Conservation (phyloP, 2,329 filamentous ascomycete genomes). For the Capronia americana region DNA sequence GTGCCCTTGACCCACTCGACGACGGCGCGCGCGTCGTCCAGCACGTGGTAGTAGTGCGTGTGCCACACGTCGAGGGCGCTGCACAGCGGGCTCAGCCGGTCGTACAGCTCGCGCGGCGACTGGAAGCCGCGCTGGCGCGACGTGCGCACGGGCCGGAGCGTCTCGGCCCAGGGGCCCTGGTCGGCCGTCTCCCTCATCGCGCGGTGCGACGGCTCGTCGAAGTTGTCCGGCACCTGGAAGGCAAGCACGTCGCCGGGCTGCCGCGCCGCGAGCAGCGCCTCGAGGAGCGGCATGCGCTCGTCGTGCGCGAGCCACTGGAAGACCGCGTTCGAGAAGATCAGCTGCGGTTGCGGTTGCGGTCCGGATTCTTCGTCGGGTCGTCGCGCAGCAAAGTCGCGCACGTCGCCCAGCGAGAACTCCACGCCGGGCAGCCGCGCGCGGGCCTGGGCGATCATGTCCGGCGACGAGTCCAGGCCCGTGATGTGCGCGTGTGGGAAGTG, state of each 20-base stretch:
- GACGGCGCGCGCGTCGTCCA: conserved; percentile 57
- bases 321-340: conserved; percentile 65
- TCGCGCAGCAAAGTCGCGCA: conserved; percentile 49
- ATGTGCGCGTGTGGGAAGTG: conserved; percentile 58
- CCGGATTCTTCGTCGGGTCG: conserved; percentile 41
- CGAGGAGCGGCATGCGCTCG: conserved; percentile 55
- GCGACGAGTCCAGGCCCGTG: conserved; percentile 61
- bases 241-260: conserved; percentile 58
- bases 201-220: conserved; percentile 56
- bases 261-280: conserved; percentile 51
- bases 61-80: conserved; percentile 60
- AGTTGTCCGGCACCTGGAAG: conserved; percentile 62
- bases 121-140: conserved; percentile 59
- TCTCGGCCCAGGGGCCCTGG: conserved; percentile 48
- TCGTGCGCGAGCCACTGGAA: conserved; percentile 62
- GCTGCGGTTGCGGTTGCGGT: conserved; percentile 42
- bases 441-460: conserved; percentile 63
- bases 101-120: conserved; percentile 55
- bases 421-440: conserved; percentile 49
- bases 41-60: conserved; percentile 60
- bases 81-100: conserved; percentile 55
- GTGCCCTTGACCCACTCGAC: conserved; percentile 67
- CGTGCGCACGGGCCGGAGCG: conserved; percentile 43
- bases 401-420: conserved; percentile 56
- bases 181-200: conserved; percentile 57